Conservation (phyloP, 768 basidiomycete genomes). For the Amanita pseudoporphyria region DNA sequence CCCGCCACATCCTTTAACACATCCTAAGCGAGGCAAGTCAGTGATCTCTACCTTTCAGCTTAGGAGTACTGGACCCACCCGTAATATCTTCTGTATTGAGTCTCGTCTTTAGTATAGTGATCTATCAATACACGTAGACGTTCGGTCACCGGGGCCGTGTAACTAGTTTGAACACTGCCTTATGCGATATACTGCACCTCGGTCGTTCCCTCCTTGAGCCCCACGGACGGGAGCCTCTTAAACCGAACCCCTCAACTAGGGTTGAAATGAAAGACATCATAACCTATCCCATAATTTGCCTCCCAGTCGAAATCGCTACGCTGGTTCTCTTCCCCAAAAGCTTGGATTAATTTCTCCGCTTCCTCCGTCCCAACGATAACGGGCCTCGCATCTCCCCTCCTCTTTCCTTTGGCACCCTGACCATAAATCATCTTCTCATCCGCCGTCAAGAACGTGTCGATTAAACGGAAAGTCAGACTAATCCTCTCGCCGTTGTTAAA, state of each 20-base stretch:
- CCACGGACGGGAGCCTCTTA: too few relatives aligned
- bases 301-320: slow-evolving; percentile 66
- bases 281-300: slow-evolving; percentile 52
- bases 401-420: slow-evolving; percentile 63
- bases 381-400: slow-evolving; percentile 37
- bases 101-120: too few relatives aligned
- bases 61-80: too few relatives aligned
- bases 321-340: slow-evolving; percentile 72
- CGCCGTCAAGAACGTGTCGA: slow-evolving; percentile 61
- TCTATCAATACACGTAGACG: too few relatives aligned
- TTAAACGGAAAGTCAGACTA: slow-evolving; percentile 71
- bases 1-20: too few relatives aligned
- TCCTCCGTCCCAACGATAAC: slow-evolving; percentile 45
- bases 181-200: too few relatives aligned
- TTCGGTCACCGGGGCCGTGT: too few relatives aligned
- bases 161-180: too few relatives aligned
- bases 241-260: background rate
- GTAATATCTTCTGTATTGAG: too few relatives aligned
- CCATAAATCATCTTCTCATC: slow-evolving; percentile 52
- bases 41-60: too few relatives aligned
- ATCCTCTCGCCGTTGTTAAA: slow-evolving; percentile 55
- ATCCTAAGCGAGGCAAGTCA: too few relatives aligned
- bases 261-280: slow-evolving; percentile 54
- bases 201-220: too few relatives aligned
- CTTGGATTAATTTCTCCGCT: slow-evolving; percentile 39